phyloP scores from a whole-genome alignment of 371 early-diverging fungal genomes.

The Mucor irregularis region DNA sequence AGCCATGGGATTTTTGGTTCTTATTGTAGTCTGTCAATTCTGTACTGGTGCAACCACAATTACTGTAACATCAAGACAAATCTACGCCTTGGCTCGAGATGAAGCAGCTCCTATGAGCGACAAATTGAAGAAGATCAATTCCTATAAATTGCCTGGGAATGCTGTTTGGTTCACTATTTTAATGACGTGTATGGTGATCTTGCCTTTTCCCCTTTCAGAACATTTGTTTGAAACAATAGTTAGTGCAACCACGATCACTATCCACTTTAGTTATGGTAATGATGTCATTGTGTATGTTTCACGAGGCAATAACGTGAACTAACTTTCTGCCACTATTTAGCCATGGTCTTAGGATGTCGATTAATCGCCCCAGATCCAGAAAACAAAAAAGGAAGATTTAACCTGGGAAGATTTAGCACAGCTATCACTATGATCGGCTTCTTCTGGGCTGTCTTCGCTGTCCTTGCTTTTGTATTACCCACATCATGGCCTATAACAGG shows the following conservation, averaged over 20 bases:
- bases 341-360: conserved; percentile 36
- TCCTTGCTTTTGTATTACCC: conserved; percentile 36
- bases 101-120: conserved; percentile 47
- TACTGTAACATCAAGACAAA: conserved; percentile 60
- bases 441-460: conserved; percentile 34
- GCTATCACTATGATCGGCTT: conserved; percentile 32
- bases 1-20: conserved; percentile 41
- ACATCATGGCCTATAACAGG: conserved; percentile 41
- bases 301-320: not conserved
- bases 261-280: conserved; percentile 68
- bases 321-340: conserved; percentile 11
- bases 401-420: conserved; percentile 29
- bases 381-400: conserved; percentile 32
- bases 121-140: conserved; percentile 32
- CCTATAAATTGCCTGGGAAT: conserved; percentile 35
- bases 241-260: conserved; percentile 69
- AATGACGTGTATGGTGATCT: conserved; percentile 35
- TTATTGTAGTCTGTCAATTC: conserved; percentile 59
- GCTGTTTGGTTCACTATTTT: conserved; percentile 44
- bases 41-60: conserved; percentile 57
- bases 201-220: conserved; percentile 43
- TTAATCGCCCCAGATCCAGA: conserved; percentile 11
- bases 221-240: conserved; percentile 60
- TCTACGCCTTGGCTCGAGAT: conserved; percentile 73
- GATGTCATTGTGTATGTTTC: not conserved